Percentiles rank a stretch among this genome's conserved stretches.
Conservation (phyloP, 1,284 basidiomycete species). For the Pascua guehoae region DNA sequence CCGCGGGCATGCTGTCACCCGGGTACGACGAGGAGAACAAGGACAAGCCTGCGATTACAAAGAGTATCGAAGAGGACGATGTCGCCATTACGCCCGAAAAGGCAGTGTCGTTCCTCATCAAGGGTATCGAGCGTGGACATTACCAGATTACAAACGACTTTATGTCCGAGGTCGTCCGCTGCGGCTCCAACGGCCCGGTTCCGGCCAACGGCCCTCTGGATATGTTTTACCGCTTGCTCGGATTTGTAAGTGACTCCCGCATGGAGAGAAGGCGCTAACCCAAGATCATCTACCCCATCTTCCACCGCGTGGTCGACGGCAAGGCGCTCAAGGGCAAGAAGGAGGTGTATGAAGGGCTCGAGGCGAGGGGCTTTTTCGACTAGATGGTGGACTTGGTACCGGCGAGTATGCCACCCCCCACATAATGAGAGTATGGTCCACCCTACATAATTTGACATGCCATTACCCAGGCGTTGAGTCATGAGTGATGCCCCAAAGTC, state of each 20-base stretch:
- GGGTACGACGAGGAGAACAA: conserved; percentile 77
- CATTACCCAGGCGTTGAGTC: too few relatives aligned
- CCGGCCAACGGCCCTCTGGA: conserved; percentile 65
- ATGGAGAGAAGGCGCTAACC: background rate
- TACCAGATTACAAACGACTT: conserved; percentile 75
- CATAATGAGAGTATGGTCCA: too few relatives aligned
- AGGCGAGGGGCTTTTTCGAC: conserved; percentile 20
- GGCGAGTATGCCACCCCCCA: too few relatives aligned
- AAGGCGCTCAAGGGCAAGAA: conserved; percentile 19
- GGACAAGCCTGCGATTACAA: conserved; percentile 73
- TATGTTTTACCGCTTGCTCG: conserved; percentile 51
- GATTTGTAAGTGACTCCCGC: background rate
- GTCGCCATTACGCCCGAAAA: conserved; percentile 63
- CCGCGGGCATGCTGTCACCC: conserved; percentile 76
- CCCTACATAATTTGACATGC: too few relatives aligned
- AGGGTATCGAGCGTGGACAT: conserved; percentile 68
- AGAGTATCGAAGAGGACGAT: conserved; percentile 77
- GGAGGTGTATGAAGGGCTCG: conserved; percentile 23
- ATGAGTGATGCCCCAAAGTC: too few relatives aligned
- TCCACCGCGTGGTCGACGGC: conserved; percentile 42
- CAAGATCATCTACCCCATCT: conserved; percentile 48
- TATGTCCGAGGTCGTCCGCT: conserved; percentile 65
- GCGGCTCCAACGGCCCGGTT: conserved; percentile 64
- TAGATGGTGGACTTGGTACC: too few relatives aligned
- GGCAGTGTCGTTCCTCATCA: conserved; percentile 62